Evolutionary conservation across 225 moss, liverwort and hornwort species (phyloP).

Genomic region (Anthoceros angustus): DNA sequence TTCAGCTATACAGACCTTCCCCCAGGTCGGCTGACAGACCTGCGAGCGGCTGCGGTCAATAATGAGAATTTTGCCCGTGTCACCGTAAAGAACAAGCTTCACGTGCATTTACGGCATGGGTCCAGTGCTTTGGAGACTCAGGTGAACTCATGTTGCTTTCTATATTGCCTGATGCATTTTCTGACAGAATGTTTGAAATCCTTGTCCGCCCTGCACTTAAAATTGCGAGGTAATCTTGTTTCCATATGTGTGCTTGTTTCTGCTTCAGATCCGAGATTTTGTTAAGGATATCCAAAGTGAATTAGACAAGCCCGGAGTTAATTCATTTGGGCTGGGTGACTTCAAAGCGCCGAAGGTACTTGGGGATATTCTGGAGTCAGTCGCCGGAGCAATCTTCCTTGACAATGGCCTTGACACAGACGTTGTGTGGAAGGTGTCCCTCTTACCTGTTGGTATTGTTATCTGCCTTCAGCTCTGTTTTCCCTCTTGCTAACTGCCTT

Average conservation of each 20-base stretch:
- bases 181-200: background rate
- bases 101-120: conserved; percentile 89
- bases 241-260: background rate
- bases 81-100: conserved; percentile 89
- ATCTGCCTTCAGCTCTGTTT: background rate
- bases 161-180: background rate
- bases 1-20: conserved; percentile 97
- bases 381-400: conserved; percentile 87
- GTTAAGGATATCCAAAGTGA: conserved; percentile 96
- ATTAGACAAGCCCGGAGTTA: conserved; percentile 94
- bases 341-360: conserved; percentile 99
- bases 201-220: background rate
- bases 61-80: conserved; percentile 97
- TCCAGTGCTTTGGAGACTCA: conserved; percentile 97
- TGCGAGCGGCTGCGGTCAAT: conserved; percentile 97
- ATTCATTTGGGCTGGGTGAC: conserved; percentile 96
- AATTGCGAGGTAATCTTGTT: background rate
- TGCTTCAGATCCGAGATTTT: conserved; percentile 77
- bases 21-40: conserved; percentile 89
- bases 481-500: background rate
- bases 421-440: conserved; percentile 73
- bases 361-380: conserved; percentile 91
- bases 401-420: conserved; percentile 70
- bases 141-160: conserved; percentile 19
- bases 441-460: background rate